Evolutionary conservation across 169 alveolate species (phyloP).

Genomic region (Plasmodium cynomolgi): DNA sequence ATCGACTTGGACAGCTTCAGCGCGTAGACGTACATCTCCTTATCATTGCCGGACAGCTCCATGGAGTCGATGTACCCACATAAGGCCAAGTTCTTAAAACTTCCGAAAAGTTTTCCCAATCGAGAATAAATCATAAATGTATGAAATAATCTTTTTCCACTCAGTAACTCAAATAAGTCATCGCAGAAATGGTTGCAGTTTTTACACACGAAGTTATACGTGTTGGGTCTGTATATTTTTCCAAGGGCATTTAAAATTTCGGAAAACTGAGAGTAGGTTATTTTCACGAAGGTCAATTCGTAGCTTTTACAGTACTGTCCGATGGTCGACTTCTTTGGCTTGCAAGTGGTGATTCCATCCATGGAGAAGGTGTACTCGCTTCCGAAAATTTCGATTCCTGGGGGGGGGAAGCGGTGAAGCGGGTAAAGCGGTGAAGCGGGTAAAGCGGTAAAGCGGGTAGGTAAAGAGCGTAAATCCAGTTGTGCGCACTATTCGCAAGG

Average conservation of each 20-base stretch:
- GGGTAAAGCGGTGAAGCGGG: background rate
- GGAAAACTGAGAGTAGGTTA: constrained; percentile 40
- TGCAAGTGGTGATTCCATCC: constrained; percentile 57
- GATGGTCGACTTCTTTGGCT: constrained; percentile 42
- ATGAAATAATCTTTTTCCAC: constrained; percentile 71
- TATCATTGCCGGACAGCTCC: constrained; percentile 41
- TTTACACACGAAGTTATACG: constrained; percentile 64
- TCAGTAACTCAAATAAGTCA: constrained; percentile 60
- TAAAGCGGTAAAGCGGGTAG: too few relatives aligned
- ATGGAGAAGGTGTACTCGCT: constrained; percentile 73
- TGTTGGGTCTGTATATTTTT: constrained; percentile 71
- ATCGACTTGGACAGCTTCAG: constrained; percentile 52
- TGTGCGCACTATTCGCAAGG: too few relatives aligned
- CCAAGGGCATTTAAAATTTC: constrained; percentile 71
- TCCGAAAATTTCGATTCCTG: constrained; percentile 69
- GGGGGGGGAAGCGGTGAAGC: background rate
- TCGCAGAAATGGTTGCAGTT: constrained; percentile 74
- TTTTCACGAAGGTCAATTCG: constrained; percentile 17
- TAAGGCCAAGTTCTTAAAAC: constrained; percentile 33
- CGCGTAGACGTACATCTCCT: constrained; percentile 33
- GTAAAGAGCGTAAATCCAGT: too few relatives aligned
- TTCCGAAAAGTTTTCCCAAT: constrained; percentile 52
- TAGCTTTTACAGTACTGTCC: constrained; percentile 61
- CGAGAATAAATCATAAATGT: constrained; percentile 70
- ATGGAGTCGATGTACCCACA: constrained; percentile 57